Percentiles rank a stretch among this genome's conserved stretches.
These are phyloP conservation scores for Globisporangium irregulare DNA, from an alignment of 352 stramenopile genomes.

Conservation along the genomic window DNA sequence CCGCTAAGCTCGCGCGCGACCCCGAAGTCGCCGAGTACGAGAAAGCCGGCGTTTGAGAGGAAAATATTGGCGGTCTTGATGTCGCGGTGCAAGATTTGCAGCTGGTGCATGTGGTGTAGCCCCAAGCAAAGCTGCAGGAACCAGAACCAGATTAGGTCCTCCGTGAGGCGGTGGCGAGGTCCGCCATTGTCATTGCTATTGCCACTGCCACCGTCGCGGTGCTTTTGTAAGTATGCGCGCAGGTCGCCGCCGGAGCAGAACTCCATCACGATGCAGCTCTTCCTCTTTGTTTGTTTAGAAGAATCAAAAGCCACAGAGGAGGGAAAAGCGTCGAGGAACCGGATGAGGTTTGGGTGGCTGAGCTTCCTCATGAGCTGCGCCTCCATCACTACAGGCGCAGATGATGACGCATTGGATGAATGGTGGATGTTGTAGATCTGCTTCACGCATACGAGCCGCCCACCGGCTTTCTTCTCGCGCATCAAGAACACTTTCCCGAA, in stretches of 20 bases:
- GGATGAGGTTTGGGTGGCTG: slow-evolving; percentile 90
- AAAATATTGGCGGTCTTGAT: slow-evolving; percentile 93
- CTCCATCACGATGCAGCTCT: slow-evolving; percentile 89
- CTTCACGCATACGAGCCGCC: slow-evolving; percentile 86
- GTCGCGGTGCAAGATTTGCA: slow-evolving; percentile 82
- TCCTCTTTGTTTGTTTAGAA: neutral
- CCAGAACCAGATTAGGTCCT: slow-evolving; percentile 88
- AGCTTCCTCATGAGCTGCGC: slow-evolving; percentile 78
- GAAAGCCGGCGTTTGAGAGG: slow-evolving; percentile 44
- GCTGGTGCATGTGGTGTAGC: slow-evolving; percentile 86
- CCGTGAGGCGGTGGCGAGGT: slow-evolving; percentile 26
- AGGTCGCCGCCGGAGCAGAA: slow-evolving; percentile 87
- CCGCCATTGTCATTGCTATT: neutral
- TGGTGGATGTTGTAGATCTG: slow-evolving; percentile 60
- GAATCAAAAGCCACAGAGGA: neutral
- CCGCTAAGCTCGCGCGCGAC: slow-evolving; percentile 51
- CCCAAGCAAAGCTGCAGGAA: slow-evolving; percentile 89
- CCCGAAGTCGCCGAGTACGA: slow-evolving; percentile 89
- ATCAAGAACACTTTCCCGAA: slow-evolving; percentile 91
- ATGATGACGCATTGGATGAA: neutral
- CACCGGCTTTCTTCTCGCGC: slow-evolving; percentile 63
- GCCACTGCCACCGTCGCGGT: slow-evolving; percentile 3
- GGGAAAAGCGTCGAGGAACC: slow-evolving; percentile 69
- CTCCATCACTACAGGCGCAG: slow-evolving; percentile 33
- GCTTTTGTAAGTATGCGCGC: slow-evolving; percentile 29